These are phyloP conservation scores for Chlorella sp. DNA, from an alignment of 139 green algal genomes.

Conservation along the genomic window DNA sequence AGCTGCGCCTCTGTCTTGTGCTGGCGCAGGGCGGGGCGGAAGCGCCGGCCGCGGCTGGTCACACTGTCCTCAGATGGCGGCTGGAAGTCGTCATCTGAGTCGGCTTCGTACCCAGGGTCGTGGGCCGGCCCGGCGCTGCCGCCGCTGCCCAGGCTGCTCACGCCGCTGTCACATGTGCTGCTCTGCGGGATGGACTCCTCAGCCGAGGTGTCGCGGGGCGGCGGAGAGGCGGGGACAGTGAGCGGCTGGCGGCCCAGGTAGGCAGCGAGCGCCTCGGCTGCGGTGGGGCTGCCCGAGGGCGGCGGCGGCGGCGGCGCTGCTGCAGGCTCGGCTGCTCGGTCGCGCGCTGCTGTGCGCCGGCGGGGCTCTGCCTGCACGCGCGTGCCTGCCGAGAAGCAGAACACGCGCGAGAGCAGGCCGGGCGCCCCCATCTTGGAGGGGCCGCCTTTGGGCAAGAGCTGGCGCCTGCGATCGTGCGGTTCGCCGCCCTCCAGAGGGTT, in stretches of 20 bases:
- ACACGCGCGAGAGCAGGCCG: neutral
- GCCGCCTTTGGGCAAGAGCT: too few relatives aligned
- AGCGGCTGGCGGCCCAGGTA: constrained; percentile 13
- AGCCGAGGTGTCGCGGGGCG: neutral
- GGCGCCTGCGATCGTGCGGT: too few relatives aligned
- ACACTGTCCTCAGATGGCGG: neutral
- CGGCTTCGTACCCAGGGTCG: neutral
- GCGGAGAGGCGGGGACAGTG: neutral
- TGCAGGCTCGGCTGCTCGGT: neutral
- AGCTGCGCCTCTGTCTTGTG: neutral
- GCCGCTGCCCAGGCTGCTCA: constrained; percentile 1
- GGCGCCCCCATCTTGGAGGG: neutral
- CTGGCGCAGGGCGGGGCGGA: neutral
- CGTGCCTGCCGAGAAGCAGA: constrained; percentile 6
- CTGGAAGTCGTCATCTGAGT: constrained; percentile 17
- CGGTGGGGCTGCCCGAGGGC: neutral
- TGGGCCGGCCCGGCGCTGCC: neutral
- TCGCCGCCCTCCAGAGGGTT: too few relatives aligned
- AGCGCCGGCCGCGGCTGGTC: neutral
- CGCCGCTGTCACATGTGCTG: neutral
- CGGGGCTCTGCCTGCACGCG: neutral
- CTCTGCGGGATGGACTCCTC: neutral
- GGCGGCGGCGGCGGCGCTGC: neutral
- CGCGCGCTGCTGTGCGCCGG: neutral
- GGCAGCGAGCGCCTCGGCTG: neutral